These are phyloP conservation scores for Lolium multiflorum DNA, from an alignment of 176 grass and related monocot genomes.

Conservation along the genomic window DNA sequence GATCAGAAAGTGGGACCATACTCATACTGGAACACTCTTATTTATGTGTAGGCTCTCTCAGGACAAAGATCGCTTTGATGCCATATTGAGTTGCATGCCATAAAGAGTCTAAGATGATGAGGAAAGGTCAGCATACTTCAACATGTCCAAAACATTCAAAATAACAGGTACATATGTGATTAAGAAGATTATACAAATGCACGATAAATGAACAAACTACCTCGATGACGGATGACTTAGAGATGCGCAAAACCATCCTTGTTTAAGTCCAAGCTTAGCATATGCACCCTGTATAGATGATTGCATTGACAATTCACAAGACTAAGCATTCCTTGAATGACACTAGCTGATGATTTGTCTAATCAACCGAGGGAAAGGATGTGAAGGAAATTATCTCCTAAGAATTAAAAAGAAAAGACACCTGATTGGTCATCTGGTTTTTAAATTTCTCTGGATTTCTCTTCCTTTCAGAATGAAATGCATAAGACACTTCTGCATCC, in stretches of 20 bases:
- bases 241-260: constrained; percentile 88
- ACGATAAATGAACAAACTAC: constrained; percentile 44
- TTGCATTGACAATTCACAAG: constrained; percentile 25
- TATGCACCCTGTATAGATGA: constrained; percentile 68
- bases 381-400: not conserved
- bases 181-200: not conserved
- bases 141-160: not conserved
- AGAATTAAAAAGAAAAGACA: constrained; percentile 27
- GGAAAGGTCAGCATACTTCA: not conserved
- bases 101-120: not conserved
- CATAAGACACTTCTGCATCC: constrained; percentile 97
- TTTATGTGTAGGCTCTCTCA: not conserved
- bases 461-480: constrained; percentile 93
- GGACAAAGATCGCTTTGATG: not conserved
- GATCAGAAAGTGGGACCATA: not conserved
- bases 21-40: not conserved
- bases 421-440: constrained; percentile 89
- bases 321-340: constrained; percentile 33
- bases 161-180: not conserved
- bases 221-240: constrained; percentile 71
- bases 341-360: not conserved
- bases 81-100: not conserved
- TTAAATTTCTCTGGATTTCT: constrained; percentile 92
- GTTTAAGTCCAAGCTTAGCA: constrained; percentile 83
- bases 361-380: constrained; percentile 33